phyloP scores from a whole-genome alignment of 331 rosid genomes.

The Dryas integrifolia region DNA sequence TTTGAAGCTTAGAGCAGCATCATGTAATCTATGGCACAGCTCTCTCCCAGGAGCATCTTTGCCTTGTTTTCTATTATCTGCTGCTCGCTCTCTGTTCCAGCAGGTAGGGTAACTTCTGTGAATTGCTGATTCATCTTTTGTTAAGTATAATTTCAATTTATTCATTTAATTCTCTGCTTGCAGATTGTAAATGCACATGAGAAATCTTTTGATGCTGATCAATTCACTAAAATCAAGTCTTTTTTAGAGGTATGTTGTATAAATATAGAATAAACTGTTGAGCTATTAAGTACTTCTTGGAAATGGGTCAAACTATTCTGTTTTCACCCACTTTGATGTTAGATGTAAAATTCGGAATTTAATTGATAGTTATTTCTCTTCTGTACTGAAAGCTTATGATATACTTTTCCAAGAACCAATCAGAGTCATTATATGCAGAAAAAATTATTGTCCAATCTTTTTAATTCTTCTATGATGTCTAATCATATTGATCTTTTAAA shows the following conservation, averaged over 20 bases:
- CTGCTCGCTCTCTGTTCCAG: slow-evolving; percentile 70
- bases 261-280: neutral
- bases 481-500: neutral
- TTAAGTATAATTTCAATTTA: neutral
- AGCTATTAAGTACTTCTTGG: neutral
- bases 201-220: slow-evolving; percentile 57
- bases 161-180: slow-evolving; percentile 21
- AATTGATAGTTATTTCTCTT: neutral
- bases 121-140: neutral
- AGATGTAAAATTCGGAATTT: neutral
- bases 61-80: slow-evolving; percentile 50
- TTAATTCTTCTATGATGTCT: neutral
- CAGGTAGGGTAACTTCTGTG: slow-evolving; percentile 47
- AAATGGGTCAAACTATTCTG: neutral
- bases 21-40: slow-evolving; percentile 61
- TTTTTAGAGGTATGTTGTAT: slow-evolving; percentile 46
- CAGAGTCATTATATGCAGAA: neutral
- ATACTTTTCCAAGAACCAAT: neutral
- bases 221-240: slow-evolving; percentile 51
- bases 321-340: neutral
- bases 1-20: slow-evolving; percentile 61
- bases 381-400: slow-evolving; percentile 6
- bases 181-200: slow-evolving; percentile 73
- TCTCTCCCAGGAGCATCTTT: slow-evolving; percentile 44
- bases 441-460: neutral